phyloP scores from a whole-genome alignment of 2,329 filamentous ascomycete species.

The Rosellinia necatrix region DNA sequence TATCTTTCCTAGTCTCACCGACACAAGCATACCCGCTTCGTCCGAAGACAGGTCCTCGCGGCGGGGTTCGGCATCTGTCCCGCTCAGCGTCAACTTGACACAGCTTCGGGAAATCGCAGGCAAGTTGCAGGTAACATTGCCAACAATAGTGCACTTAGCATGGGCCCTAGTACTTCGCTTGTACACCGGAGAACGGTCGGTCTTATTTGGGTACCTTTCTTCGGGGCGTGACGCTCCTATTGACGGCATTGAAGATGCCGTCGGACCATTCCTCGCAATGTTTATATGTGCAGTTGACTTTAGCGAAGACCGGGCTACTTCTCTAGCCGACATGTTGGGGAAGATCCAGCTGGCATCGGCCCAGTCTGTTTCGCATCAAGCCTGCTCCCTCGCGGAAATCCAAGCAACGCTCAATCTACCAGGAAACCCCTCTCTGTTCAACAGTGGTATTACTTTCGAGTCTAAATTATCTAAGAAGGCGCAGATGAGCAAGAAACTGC shows the following conservation, averaged over 20 bases:
- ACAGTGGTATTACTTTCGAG: too few species aligned
- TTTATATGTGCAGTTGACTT: neutral
- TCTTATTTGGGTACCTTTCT: slow-evolving; percentile 1
- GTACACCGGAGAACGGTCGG: neutral
- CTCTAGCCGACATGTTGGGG: neutral
- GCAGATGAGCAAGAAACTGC: too few species aligned
- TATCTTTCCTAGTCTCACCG: neutral
- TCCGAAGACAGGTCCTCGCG: neutral
- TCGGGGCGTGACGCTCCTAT: neutral
- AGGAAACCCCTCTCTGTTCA: neutral
- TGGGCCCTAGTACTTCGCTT: neutral
- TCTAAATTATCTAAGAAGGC: too few species aligned
- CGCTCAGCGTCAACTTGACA: neutral
- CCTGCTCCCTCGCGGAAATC: neutral
- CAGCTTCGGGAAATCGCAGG: neutral
- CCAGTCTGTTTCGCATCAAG: neutral
- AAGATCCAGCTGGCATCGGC: neutral
- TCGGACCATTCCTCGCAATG: slow-evolving; percentile 1
- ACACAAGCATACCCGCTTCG: neutral
- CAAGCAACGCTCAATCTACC: neutral
- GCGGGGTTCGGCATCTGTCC: neutral
- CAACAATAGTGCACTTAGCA: neutral
- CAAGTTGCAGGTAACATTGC: neutral
- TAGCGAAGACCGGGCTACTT: neutral
- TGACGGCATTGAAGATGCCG: neutral